phyloP scores from a whole-genome alignment of 371 early-diverging fungal genomes.

The Haplosporangium sp. region DNA sequence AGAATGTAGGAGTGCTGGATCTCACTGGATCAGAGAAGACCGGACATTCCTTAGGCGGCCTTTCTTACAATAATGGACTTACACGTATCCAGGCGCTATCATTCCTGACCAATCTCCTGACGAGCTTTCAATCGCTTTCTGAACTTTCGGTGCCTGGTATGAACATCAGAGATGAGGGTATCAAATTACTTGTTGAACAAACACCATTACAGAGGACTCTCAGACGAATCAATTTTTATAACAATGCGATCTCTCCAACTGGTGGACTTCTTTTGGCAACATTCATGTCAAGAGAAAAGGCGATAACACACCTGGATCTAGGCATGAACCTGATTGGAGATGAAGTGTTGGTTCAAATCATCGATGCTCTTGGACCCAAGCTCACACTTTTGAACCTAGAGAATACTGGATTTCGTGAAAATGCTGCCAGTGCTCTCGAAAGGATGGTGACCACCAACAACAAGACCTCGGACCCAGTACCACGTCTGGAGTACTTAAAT shows the following conservation, averaged over 20 bases:
- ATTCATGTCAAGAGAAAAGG: slow-evolving; percentile 19
- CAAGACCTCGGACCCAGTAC: not conserved
- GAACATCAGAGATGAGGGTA: slow-evolving; percentile 32
- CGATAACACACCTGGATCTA: slow-evolving; percentile 20
- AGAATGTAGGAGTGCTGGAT: slow-evolving; percentile 28
- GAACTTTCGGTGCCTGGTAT: slow-evolving; percentile 30
- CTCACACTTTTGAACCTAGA: slow-evolving; percentile 25
- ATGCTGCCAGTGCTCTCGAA: slow-evolving; percentile 24
- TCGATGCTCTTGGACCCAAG: slow-evolving; percentile 28
- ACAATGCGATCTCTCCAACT: slow-evolving; percentile 30
- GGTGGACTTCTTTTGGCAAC: slow-evolving; percentile 24
- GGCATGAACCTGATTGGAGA: slow-evolving; percentile 32
- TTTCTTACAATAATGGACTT: slow-evolving; percentile 9
- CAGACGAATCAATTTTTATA: slow-evolving; percentile 17
- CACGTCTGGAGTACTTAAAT: slow-evolving; percentile 31
- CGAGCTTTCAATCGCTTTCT: slow-evolving; percentile 7
- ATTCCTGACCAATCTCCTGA: slow-evolving; percentile 16
- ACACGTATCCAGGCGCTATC: slow-evolving; percentile 4
- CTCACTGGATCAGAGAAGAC: slow-evolving; percentile 3
- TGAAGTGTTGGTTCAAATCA: slow-evolving; percentile 16
- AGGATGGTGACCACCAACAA: slow-evolving; percentile 19
- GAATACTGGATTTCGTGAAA: slow-evolving; percentile 33
- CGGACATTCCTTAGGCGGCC: slow-evolving; percentile 9
- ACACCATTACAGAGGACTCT: slow-evolving; percentile 14
- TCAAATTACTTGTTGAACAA: slow-evolving; percentile 20